Evolutionary conservation across 1,139 yeast genomes (phyloP), one percentile per base, ranked within the genome.

Genomic region (Pichia sp.): DNA sequence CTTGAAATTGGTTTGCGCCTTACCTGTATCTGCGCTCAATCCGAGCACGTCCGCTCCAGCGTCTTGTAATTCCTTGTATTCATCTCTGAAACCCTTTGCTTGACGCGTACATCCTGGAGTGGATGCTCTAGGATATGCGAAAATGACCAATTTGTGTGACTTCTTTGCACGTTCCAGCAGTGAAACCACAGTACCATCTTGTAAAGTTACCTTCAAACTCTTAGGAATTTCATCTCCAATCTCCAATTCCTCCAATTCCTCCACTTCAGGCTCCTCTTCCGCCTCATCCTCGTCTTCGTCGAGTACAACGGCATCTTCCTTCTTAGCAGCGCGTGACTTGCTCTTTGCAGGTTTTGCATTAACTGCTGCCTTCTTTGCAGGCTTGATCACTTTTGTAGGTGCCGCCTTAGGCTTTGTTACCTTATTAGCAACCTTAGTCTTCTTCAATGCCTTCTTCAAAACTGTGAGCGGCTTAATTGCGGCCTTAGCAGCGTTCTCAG

Each of bases 31-130:
- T 6, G 87, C 77, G 48, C 91, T 79, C 32, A 82, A 58, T 1
- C 93, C 93, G 45, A 69, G 70, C 2, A 82, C 73, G 1, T 71
- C 63, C 15, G 80, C 74, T 34, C 70, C 65, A 18, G 64, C 59
- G 30, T 64, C 59, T 12, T 34, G 27, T 49, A 85, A 72, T 32
- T 71, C 69, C 11, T 69, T 66, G 54, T 64, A 77, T 49, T 74
- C 74, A 48, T 74, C 78, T 51, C 91, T 77, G 59, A 83, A 91
- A 0, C 96, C 96, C 58, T 84, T 73, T 2, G 87, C 96, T 62
- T 91, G 98, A 52, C 87, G 72, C 1, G 93, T 87, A 60, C 97
- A 88, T 2, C 97, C 97, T 1, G 96, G 96, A 1, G 98, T 91
- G 24, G 82, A 77, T 0, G 97, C 98, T 53, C 72, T 82, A 37